Evolutionary conservation across 1,284 basidiomycete species (phyloP).

Genomic region (Irpex sp.): DNA sequence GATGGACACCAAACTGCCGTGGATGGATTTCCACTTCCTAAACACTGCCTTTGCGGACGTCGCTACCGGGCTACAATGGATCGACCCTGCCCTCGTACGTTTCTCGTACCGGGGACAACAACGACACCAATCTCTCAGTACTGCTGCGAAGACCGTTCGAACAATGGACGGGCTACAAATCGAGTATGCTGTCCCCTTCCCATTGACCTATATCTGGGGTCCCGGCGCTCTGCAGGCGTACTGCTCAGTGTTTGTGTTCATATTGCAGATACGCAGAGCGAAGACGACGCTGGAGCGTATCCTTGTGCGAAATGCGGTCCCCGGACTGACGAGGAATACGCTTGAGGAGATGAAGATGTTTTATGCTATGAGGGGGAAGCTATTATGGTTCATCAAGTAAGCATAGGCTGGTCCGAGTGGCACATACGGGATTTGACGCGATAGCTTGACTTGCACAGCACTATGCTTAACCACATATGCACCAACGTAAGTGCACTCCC

Average conservation of each 20-base stretch:
- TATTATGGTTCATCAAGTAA: slow-evolving; percentile 84
- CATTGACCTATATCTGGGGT: slow-evolving; percentile 76
- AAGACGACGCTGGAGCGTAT: slow-evolving; percentile 70
- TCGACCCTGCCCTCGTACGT: slow-evolving; percentile 72
- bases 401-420: slow-evolving; percentile 25
- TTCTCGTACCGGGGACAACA: slow-evolving; percentile 57
- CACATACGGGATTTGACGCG: background rate
- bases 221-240: slow-evolving; percentile 59
- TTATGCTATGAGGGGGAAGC: slow-evolving; percentile 68
- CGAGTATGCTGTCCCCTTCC: slow-evolving; percentile 81
- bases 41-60: slow-evolving; percentile 76
- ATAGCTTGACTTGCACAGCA: slow-evolving; percentile 56
- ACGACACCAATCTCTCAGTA: slow-evolving; percentile 25
- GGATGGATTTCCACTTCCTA: slow-evolving; percentile 83
- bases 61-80: slow-evolving; percentile 50
- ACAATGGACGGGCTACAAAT: slow-evolving; percentile 64
- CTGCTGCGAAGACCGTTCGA: slow-evolving; percentile 47
- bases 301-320: slow-evolving; percentile 48
- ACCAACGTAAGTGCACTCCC: slow-evolving; percentile 52
- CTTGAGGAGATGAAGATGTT: slow-evolving; percentile 54
- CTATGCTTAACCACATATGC: slow-evolving; percentile 68
- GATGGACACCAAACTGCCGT: slow-evolving; percentile 70
- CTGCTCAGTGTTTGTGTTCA: slow-evolving; percentile 70
- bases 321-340: slow-evolving; percentile 18
- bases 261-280: slow-evolving; percentile 73